Evolutionary conservation across 169 alveolate genomes (phyloP).

Genomic region (Amoebophrya sp.): DNA sequence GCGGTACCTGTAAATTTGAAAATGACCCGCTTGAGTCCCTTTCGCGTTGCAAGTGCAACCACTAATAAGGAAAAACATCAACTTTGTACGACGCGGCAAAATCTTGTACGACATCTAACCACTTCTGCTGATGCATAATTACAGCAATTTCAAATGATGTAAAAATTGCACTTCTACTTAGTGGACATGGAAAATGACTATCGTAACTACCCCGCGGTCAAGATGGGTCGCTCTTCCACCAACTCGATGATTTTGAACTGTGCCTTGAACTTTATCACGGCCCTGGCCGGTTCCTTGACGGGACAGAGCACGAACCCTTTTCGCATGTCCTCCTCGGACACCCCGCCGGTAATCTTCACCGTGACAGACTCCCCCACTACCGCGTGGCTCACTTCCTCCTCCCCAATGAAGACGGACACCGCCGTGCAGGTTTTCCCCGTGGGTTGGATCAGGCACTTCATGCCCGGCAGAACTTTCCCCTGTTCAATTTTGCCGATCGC

Average conservation of each 20-base stretch:
- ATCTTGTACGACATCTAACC: too few species aligned
- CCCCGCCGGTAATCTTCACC: slow-evolving; percentile 38
- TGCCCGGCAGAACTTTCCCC: slow-evolving; percentile 52
- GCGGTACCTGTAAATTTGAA: slow-evolving; percentile 66
- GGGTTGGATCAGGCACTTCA: slow-evolving; percentile 42
- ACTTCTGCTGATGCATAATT: too few species aligned
- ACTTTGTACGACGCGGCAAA: too few species aligned
- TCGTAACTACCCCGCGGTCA: slow-evolving; percentile 85
- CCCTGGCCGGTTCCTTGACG: slow-evolving; percentile 79
- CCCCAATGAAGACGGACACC: slow-evolving; percentile 36
- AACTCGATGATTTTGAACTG: slow-evolving; percentile 79
- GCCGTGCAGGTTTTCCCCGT: slow-evolving; percentile 36
- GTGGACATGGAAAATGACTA: neutral
- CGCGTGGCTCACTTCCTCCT: slow-evolving; percentile 62
- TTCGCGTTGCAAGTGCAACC: too few species aligned
- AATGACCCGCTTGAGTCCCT: slow-evolving; percentile 66
- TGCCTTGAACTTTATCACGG: slow-evolving; percentile 79
- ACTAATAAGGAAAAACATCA: too few species aligned
- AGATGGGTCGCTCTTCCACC: slow-evolving; percentile 81
- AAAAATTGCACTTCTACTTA: too few species aligned
- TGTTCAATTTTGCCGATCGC: slow-evolving; percentile 86
- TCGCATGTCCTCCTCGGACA: slow-evolving; percentile 44
- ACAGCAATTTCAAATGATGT: too few species aligned
- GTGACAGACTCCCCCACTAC: slow-evolving; percentile 75
- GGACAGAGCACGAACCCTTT: slow-evolving; percentile 93